Evolutionary conservation across 2,329 filamentous ascomycete species (phyloP).

Genomic region (Penicillium brasilianum): DNA sequence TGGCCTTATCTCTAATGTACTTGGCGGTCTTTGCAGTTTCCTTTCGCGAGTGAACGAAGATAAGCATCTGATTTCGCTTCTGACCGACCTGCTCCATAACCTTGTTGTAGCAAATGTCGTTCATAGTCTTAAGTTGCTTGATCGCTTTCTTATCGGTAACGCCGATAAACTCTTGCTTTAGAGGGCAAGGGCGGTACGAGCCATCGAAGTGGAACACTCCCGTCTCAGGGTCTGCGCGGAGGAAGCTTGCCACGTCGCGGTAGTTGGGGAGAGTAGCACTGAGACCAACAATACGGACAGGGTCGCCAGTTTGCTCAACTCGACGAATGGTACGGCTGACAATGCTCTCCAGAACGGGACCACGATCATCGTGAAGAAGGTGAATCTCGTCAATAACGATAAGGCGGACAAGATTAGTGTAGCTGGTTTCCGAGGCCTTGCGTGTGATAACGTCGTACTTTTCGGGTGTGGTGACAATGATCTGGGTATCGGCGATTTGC

Average conservation of each 20-base stretch:
- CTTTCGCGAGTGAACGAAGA: constrained; percentile 97
- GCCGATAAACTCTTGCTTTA: constrained; percentile 96
- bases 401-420: constrained; percentile 94
- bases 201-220: constrained; percentile 97
- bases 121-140: constrained; percentile 99
- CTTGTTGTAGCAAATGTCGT: constrained; percentile 97
- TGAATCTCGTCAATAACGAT: constrained; percentile 99
- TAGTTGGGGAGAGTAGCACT: constrained; percentile 97
- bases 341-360: constrained; percentile 94
- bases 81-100: constrained; percentile 94
- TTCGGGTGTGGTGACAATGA: constrained; percentile 97
- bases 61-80: constrained; percentile 95
- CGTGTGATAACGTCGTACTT: constrained; percentile 99
- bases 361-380: constrained; percentile 94
- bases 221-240: constrained; percentile 83
- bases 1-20: constrained; percentile 92
- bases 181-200: constrained; percentile 87
- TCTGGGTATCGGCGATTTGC: constrained; percentile 95
- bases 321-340: constrained; percentile 92
- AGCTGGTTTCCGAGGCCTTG: constrained; percentile 95
- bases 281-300: constrained; percentile 87
- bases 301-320: constrained; percentile 91
- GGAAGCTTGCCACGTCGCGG: constrained; percentile 90
- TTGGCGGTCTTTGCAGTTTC: constrained; percentile 97
- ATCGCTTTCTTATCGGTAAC: constrained; percentile 98